phyloP scores from a whole-genome alignment of 2,329 filamentous ascomycete genomes.

The Didymella lethalis region DNA sequence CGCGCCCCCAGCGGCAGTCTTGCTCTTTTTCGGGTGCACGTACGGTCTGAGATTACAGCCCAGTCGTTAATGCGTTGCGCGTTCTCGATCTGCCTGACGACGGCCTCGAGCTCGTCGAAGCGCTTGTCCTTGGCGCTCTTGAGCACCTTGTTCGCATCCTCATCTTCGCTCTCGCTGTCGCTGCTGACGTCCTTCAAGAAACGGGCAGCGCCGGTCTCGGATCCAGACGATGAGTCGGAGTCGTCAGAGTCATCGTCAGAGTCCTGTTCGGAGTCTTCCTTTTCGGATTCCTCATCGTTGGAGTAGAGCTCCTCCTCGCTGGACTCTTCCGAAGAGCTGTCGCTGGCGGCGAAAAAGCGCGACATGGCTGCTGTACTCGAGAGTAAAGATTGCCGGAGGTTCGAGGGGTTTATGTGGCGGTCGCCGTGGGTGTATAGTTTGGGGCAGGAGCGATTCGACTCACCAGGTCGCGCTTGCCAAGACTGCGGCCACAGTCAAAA shows the following conservation, averaged over 20 bases:
- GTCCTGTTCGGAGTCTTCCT: conserved; percentile 59
- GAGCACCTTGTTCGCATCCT: conserved; percentile 83
- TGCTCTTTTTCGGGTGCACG: conserved; percentile 44
- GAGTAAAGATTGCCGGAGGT: conserved; percentile 37
- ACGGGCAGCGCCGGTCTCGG: conserved; percentile 74
- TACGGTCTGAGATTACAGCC: conserved; percentile 89
- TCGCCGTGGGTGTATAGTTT: conserved; percentile 26
- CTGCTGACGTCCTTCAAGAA: conserved; percentile 86
- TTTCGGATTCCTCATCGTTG: conserved; percentile 66
- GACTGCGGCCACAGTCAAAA: conserved; percentile 20
- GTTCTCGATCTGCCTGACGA: conserved; percentile 92
- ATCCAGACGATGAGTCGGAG: conserved; percentile 62
- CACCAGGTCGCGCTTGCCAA: conserved; percentile 20
- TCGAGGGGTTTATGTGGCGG: conserved; percentile 29
- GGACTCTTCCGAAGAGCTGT: conserved; percentile 95
- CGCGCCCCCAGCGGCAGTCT: background rate
- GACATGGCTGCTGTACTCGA: conserved; percentile 60
- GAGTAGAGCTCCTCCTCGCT: conserved; percentile 95
- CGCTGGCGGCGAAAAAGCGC: conserved; percentile 95
- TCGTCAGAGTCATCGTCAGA: conserved; percentile 64
- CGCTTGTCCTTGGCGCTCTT: conserved; percentile 99
- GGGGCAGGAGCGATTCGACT: conserved; percentile 20
- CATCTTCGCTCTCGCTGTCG: conserved; percentile 82
- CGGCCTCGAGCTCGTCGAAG: conserved; percentile 89
- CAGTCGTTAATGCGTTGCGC: conserved; percentile 97